Evolutionary conservation across 345 rosid genomes (phyloP).

Genomic region (Passiflora organensis): DNA sequence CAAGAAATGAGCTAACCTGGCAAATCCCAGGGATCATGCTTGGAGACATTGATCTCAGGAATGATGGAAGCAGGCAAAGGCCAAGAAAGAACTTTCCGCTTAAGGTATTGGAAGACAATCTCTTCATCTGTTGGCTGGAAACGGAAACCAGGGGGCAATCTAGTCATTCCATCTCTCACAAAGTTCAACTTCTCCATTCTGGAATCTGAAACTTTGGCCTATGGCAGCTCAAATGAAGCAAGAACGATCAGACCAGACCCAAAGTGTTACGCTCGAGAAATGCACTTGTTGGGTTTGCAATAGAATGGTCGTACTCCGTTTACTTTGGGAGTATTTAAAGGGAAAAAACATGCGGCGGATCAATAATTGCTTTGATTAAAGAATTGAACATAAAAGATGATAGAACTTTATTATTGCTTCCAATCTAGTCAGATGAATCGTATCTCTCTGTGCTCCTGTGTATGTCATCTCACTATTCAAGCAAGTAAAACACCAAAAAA

Average conservation of each 20-base stretch:
- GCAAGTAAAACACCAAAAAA: too few relatives aligned
- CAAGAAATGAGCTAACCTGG: slow-evolving; percentile 15
- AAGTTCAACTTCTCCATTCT: slow-evolving; percentile 12
- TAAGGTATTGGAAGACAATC: slow-evolving; percentile 23
- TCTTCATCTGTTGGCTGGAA: slow-evolving; percentile 35
- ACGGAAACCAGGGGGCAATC: slow-evolving; percentile 31
- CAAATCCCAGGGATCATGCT: slow-evolving; percentile 28
- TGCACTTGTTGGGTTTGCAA: background rate
- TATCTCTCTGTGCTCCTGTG: too few relatives aligned
- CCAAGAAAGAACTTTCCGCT: slow-evolving; percentile 19
- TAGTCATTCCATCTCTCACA: slow-evolving; percentile 1
- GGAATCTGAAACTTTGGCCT: background rate
- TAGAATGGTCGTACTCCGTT: too few relatives aligned
- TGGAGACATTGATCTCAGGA: slow-evolving; percentile 26
- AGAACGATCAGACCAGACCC: too few relatives aligned
- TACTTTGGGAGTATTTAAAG: background rate
- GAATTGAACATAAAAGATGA: too few relatives aligned
- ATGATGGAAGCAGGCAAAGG: slow-evolving; percentile 24
- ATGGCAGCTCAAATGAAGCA: background rate
- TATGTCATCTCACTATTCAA: too few relatives aligned
- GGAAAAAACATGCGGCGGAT: background rate
- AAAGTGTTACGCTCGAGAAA: too few relatives aligned
- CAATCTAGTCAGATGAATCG: too few relatives aligned
- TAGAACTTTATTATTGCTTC: too few relatives aligned
- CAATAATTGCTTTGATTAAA: background rate